Base-by-base conservation (phyloP, 306 rosid species). In the Quercus ilex region DNA sequence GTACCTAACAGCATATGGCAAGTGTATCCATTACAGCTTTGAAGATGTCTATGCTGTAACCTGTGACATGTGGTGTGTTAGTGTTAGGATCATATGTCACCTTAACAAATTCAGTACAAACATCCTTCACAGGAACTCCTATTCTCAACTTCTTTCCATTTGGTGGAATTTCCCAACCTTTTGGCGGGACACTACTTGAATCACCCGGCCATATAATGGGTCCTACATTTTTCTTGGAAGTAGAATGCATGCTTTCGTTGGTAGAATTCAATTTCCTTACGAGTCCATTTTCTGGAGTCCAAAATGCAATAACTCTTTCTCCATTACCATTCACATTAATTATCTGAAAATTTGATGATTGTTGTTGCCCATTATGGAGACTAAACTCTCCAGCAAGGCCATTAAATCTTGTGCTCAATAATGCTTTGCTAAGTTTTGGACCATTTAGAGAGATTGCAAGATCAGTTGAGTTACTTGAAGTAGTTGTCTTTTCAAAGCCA, bases 341-440 rank as follows among this genome's bases (percentile, higher is more conserved):
- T 52, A 91, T 83, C 79, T 79, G 79, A 76, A 79, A 78, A 4
- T 21, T 75, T 3, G 90, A 60, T 35, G 77, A 71, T 56, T 83
- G 78, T 30, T 84, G 51, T 18, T 83, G 69, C 58, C 93, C 87
- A 41, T 78, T 77, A 14, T 57, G 52, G 19, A 89, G 76, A 4
- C 26, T 53, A 21, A 87, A 86, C 14, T 84, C 87, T 28, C 96
- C 91, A 33, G 90, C 71, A 5, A 87, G 72, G 21, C 93, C 96
- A 28, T 3, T 70, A 53, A 91, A 86, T 15, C 67, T 84, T 14
- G 73, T 81, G 25, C 17, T 51, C 9, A 76, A 55, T 17, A 85
- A 30, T 1, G 80, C 81, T 19, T 78, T 55, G 6, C 7, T 11
- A 18, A 87, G 82, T 12, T 76, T 28, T 13, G 75, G 75, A 60